phyloP scores from a whole-genome alignment of 2,329 filamentous ascomycete species.

The Xylaria sp. region DNA sequence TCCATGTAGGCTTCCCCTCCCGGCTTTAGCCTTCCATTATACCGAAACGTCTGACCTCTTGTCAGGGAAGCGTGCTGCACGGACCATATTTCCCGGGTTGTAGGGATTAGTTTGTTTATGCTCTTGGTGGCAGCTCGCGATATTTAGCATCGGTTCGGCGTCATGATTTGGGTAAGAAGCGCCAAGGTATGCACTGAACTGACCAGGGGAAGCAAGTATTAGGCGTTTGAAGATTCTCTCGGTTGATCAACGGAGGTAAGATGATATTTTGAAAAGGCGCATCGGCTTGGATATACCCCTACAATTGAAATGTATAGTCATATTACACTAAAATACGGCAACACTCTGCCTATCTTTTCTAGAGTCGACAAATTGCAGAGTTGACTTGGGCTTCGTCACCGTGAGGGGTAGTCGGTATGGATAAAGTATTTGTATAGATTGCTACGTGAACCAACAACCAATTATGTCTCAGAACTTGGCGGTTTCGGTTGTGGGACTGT shows the following conservation, averaged over 20 bases:
- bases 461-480: neutral
- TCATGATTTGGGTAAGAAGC: constrained; percentile 16
- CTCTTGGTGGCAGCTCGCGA: constrained; percentile 5
- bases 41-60: constrained; percentile 27
- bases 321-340: neutral
- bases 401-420: constrained; percentile 7
- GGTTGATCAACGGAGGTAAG: neutral
- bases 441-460: neutral
- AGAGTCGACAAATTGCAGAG: neutral
- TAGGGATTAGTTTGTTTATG: neutral
- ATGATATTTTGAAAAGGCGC: constrained; percentile 18
- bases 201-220: constrained; percentile 18
- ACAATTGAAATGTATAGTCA: constrained; percentile 12
- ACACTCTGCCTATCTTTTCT: neutral
- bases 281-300: constrained; percentile 30
- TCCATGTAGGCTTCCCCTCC: constrained; percentile 34
- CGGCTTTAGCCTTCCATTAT: neutral
- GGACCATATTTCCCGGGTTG: constrained; percentile 50
- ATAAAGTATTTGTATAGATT: neutral
- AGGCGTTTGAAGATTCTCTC: constrained; percentile 17
- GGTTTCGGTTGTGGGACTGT: neutral
- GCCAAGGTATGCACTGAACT: neutral
- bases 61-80: constrained; percentile 50
- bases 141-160: constrained; percentile 44
- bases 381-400: neutral